Evolutionary conservation across 2,329 filamentous ascomycete species (phyloP), one percentile per base, ranked within the genome.

Genomic region (Lasiodiplodia gonubiensis): DNA sequence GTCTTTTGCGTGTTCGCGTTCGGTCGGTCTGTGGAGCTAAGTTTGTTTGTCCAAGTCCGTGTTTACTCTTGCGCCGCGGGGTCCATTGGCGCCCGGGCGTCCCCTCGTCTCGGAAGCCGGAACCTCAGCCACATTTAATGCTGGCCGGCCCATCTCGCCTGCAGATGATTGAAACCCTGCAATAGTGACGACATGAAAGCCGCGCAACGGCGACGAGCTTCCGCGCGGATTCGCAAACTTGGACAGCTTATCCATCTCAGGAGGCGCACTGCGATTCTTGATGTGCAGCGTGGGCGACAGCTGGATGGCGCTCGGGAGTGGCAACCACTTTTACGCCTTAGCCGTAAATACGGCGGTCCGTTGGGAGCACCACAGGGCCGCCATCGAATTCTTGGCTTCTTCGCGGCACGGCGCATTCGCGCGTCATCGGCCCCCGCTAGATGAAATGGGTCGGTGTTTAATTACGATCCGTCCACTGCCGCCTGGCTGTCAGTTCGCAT

Each of bases 401-500:
- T 33, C 30, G 21, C 18, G 42, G 42, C n/a, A 8, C 42, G 42
- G 18, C 42, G 42, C 42, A 46, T 46, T 46, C n/a, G 42, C 42
- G 42, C 42, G 42, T 46, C 42, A 46, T 46, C 42, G 42, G 42
- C 42, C 6, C 42, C 42, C 42, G 21, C 42, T 46, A 46, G 42
- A 46, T 46, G 42, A 23, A 37, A 51, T 49, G 59, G 59, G 30
- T 21, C 59, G 42, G 59, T 30, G 59, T 63, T 63, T 63, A 51
- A 63, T 63, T 63, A n/a, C 59, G 59, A 63, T 37, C 59, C 59
- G 59, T 33, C 46, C 12, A 10, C 42, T 51, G 59, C 59, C 59
- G 59, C 59, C 59, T 23, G 59, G n/a, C 39, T 33, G 12, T 10
- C 37, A 12, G 39, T 59, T 23, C 39, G 21, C 55, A 18, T 35